Conservation (phyloP, 768 basidiomycete genomes). For the Psilocybe tampanensis region DNA sequence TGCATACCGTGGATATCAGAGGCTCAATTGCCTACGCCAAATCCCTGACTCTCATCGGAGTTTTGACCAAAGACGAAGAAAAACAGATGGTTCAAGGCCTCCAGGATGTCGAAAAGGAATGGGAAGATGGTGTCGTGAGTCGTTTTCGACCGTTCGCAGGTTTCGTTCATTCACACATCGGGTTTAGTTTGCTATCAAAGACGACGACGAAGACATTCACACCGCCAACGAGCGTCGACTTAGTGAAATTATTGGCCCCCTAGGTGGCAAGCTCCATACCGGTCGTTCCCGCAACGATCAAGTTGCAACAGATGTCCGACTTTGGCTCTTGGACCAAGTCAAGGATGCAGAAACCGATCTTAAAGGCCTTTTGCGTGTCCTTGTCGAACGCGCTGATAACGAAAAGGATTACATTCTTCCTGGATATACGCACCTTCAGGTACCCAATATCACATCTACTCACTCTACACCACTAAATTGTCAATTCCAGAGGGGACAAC, state of each 20-base stretch:
- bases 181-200: slow-evolving; percentile 67
- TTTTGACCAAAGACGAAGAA: slow-evolving; percentile 80
- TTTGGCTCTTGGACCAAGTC: slow-evolving; percentile 90
- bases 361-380: slow-evolving; percentile 80
- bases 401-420: slow-evolving; percentile 91
- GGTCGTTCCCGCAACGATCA: slow-evolving; percentile 98
- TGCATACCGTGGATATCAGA: slow-evolving; percentile 89
- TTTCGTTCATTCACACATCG: slow-evolving; percentile 1
- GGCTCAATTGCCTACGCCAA: slow-evolving; percentile 98
- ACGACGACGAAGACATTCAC: slow-evolving; percentile 99
- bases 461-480: not conserved
- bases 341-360: slow-evolving; percentile 66
- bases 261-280: slow-evolving; percentile 96
- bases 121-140: slow-evolving; percentile 75
- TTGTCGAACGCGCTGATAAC: slow-evolving; percentile 91
- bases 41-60: slow-evolving; percentile 77
- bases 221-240: slow-evolving; percentile 97
- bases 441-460: slow-evolving; percentile 30
- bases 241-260: slow-evolving; percentile 88
- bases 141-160: not conserved
- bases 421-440: slow-evolving; percentile 98
- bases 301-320: slow-evolving; percentile 96
- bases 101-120: slow-evolving; percentile 76
- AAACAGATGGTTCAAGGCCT: slow-evolving; percentile 74
- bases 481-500: slow-evolving; percentile 82